Conservation (phyloP, 305 asterid genomes). For the Fraxinus angustifolia region DNA sequence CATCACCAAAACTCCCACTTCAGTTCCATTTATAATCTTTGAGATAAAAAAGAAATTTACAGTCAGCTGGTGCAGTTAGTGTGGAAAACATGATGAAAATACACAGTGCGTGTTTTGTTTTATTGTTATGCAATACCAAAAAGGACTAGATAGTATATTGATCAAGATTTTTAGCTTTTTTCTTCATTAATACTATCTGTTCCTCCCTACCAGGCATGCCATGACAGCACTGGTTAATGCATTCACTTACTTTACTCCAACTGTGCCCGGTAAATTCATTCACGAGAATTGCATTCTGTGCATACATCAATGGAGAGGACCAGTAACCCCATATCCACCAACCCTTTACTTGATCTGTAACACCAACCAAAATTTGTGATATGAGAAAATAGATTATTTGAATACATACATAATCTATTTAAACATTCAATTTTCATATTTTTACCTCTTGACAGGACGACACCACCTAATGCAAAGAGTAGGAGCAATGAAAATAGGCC, state of each 20-base stretch:
- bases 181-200: neutral
- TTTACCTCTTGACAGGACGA: constrained; percentile 58
- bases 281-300: constrained; percentile 58
- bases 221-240: neutral
- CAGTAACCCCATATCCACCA: constrained; percentile 88
- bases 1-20: constrained; percentile 17
- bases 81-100: neutral
- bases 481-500: constrained; percentile 60
- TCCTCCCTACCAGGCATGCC: neutral
- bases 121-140: neutral
- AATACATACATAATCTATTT: neutral
- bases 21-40: constrained; percentile 2
- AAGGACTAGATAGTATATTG: neutral
- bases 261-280: constrained; percentile 65
- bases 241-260: constrained; percentile 52
- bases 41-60: neutral
- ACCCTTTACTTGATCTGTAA: constrained; percentile 48
- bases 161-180: neutral
- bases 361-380: constrained; percentile 17
- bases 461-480: constrained; percentile 61
- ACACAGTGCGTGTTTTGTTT: neutral
- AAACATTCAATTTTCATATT: constrained; percentile 17
- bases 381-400: neutral
- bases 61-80: constrained; percentile 5
- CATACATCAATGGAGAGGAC: constrained; percentile 72